Evolutionary conservation across 306 rosid genomes (phyloP).

Genomic region (Vicia villosa): DNA sequence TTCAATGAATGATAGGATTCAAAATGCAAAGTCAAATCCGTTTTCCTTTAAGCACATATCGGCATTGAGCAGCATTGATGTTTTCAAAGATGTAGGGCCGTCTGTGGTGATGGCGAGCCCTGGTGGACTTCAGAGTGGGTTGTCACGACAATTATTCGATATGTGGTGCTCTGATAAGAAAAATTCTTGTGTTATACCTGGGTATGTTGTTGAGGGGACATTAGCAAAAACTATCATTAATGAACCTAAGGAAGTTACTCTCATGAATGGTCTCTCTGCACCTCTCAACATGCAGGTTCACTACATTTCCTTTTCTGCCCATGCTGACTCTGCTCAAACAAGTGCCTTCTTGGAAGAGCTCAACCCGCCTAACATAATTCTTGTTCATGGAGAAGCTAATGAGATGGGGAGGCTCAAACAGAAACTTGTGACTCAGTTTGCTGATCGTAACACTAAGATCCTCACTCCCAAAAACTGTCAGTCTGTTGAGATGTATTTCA

Average conservation of each 20-base stretch:
- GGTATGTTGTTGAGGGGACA: slow-evolving; percentile 95
- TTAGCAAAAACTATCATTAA: slow-evolving; percentile 80
- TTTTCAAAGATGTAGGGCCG: slow-evolving; percentile 84
- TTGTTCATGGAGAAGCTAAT: slow-evolving; percentile 94
- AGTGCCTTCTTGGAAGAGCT: slow-evolving; percentile 92
- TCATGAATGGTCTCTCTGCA: slow-evolving; percentile 81
- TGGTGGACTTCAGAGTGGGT: slow-evolving; percentile 84
- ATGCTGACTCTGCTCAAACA: slow-evolving; percentile 94
- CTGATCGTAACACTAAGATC: slow-evolving; percentile 80
- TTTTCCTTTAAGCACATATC: slow-evolving; percentile 79
- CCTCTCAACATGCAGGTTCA: slow-evolving; percentile 97
- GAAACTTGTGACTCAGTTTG: slow-evolving; percentile 78
- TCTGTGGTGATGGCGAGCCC: slow-evolving; percentile 99
- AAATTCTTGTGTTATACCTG: slow-evolving; percentile 80
- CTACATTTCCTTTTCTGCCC: slow-evolving; percentile 94
- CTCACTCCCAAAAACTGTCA: slow-evolving; percentile 93
- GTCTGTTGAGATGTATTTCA: slow-evolving; percentile 89
- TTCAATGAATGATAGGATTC: slow-evolving; percentile 94
- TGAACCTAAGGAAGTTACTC: slow-evolving; percentile 96
- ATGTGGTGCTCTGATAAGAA: slow-evolving; percentile 93
- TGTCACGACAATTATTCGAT: slow-evolving; percentile 87
- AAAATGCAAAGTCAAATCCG: slow-evolving; percentile 92
- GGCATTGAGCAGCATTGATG: slow-evolving; percentile 81
- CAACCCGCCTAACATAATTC: slow-evolving; percentile 89
- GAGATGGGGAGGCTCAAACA: slow-evolving; percentile 98